Conservation (phyloP, 129 eudicot genomes). For the Flaveria robusta region DNA sequence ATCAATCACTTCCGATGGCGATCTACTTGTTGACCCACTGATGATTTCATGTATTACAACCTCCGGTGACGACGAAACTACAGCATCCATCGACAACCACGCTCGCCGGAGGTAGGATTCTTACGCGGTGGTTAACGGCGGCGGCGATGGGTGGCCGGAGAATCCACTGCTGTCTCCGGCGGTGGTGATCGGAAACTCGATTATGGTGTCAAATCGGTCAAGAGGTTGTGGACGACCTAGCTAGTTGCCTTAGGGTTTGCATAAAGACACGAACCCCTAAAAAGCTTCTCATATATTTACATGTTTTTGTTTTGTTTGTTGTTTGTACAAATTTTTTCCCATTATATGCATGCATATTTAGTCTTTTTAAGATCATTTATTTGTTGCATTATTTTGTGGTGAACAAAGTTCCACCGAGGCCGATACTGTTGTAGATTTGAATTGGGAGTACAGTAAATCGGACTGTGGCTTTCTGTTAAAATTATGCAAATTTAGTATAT, state of each 20-base stretch:
- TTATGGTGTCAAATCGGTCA: background rate
- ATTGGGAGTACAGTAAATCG: background rate
- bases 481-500: too few relatives aligned
- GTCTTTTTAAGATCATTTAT: slow-evolving; percentile 8
- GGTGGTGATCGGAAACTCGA: background rate
- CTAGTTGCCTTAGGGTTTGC: background rate
- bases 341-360: slow-evolving; percentile 7
- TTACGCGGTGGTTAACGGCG: background rate
- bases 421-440: background rate
- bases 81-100: too few relatives aligned
- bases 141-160: background rate
- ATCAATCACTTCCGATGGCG: background rate
- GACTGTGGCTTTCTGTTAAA: too few relatives aligned
- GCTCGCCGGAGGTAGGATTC: background rate
- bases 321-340: background rate
- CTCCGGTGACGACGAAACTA: too few relatives aligned
- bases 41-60: background rate
- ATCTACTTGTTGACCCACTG: background rate
- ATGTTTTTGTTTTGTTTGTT: background rate
- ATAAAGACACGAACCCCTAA: slow-evolving; percentile 9
- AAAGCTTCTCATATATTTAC: background rate
- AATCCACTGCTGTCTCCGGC: background rate
- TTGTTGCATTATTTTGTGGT: background rate
- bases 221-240: background rate
- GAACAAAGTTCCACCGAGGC: background rate